Base-by-base conservation (phyloP, 2,329 filamentous ascomycete genomes). In the Aspergillus intermedius region DNA sequence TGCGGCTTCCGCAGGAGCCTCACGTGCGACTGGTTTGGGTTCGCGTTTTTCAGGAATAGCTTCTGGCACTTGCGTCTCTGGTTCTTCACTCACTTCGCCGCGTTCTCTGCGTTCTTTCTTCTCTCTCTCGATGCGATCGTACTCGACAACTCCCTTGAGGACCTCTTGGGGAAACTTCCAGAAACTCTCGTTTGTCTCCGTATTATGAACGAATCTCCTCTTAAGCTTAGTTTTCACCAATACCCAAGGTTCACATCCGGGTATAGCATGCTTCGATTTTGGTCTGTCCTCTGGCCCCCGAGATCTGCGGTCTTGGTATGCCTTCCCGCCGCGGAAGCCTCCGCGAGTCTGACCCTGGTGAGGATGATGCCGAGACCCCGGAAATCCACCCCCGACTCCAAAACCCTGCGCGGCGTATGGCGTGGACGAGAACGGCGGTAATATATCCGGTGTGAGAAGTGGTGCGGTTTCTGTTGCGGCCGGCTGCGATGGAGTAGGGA, bases 121-220 rank as follows among this genome's bases (percentile, higher is more conserved):
- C 56, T 84, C 82, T 64, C 86, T 82, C 67, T 95, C 89, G 48
- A 88, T 73, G 21, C 72, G 71, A 60, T 86, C 82, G 47, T 93
- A 87, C 12, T 83, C 80, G 3, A 80, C 65, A 1, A 84, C 80
- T 0, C 82, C 89, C 51, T 86, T 83, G 78, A 91, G 84, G 32
- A 98, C 77, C 65, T 93, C 85, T 48, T 88, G 82, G 0, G 93
- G 93, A 60, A 96, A 93, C 61, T 89, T 89, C 93, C 94, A 98
- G 68, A 90, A 90, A 68, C 91, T 97, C 57, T 90, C 79, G 34
- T 91, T 87, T 56, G 91, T 95, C 47, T 80, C 79, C 0, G 84
- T 81, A 58, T 98, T 95, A 73, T 95, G 88, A 2, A 91, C 90
- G 63, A 98, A 98, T 46, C 91, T 81, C 49, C 93, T 79, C 19